Percentiles rank a stretch among this genome's conserved stretches.
Conservation (phyloP, 208 protist genomes). For the Entamoeba histolytica region DNA sequence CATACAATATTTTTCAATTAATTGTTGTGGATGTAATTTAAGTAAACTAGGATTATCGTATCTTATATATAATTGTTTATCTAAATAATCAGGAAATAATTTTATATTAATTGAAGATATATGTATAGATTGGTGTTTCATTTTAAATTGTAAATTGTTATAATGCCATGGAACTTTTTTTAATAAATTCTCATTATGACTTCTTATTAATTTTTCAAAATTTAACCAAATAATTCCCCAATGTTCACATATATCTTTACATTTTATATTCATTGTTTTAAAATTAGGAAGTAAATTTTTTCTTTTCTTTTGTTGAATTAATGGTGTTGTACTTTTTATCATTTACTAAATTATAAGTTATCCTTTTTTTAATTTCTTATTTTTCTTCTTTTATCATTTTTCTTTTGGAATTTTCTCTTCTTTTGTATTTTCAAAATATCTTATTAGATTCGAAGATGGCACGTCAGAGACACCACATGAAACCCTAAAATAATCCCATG, state of each 20-base stretch:
- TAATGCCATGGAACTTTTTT: not conserved
- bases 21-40: not conserved
- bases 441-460: too few relatives aligned
- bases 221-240: not conserved
- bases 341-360: too few relatives aligned
- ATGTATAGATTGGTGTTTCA: not conserved
- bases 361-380: too few relatives aligned
- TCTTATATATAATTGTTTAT: not conserved
- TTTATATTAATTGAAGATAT: not conserved
- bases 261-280: not conserved
- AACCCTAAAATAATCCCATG: too few relatives aligned
- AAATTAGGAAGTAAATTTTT: too few relatives aligned
- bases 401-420: too few relatives aligned
- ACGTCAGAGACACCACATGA: too few relatives aligned
- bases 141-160: not conserved
- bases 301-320: too few relatives aligned
- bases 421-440: too few relatives aligned
- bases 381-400: too few relatives aligned
- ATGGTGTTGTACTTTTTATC: too few relatives aligned
- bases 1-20: not conserved
- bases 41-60: not conserved
- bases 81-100: not conserved
- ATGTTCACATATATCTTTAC: not conserved
- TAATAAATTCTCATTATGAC: not conserved
- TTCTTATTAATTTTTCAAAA: not conserved